A percentile compares a stretch with the other conserved stretches of the same genome.
Conservation (phyloP, 495 filamentous ascomycete species). For the Penicillium mononematosum region DNA sequence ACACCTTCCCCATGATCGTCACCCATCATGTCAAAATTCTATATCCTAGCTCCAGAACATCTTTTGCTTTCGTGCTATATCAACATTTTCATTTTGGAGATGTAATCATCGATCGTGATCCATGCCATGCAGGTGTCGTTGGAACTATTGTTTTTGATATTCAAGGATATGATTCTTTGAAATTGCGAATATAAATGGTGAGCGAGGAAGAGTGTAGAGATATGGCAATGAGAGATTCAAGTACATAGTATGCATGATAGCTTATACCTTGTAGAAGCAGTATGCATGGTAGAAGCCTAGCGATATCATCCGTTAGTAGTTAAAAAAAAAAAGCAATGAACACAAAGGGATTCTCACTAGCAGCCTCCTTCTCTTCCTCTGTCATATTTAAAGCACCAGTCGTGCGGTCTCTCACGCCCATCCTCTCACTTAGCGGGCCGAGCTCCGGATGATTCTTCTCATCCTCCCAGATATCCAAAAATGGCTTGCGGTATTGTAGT, state of each 20-base stretch:
- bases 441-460: constrained; percentile 79
- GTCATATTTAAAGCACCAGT: constrained; percentile 67
- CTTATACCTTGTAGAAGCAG: constrained; percentile 87
- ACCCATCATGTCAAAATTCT: too few relatives aligned
- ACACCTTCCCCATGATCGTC: too few relatives aligned
- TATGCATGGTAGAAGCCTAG: constrained; percentile 82
- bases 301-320: constrained; percentile 11
- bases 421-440: constrained; percentile 82
- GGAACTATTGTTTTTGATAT: not conserved
- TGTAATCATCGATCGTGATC: not conserved
- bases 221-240: not conserved
- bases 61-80: too few relatives aligned
- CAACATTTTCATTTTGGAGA: not conserved
- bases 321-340: not conserved
- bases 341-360: constrained; percentile 45
- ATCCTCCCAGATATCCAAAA: constrained; percentile 84
- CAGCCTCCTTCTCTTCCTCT: constrained; percentile 84
- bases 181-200: not conserved
- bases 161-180: not conserved
- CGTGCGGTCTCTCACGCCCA: constrained; percentile 79
- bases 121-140: not conserved
- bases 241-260: not conserved
- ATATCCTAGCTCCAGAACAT: too few relatives aligned
- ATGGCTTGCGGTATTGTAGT: constrained; percentile 84
- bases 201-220: not conserved